Base-by-base conservation (phyloP, 2,329 filamentous ascomycete genomes). In the Diplodia scrobiculata region DNA sequence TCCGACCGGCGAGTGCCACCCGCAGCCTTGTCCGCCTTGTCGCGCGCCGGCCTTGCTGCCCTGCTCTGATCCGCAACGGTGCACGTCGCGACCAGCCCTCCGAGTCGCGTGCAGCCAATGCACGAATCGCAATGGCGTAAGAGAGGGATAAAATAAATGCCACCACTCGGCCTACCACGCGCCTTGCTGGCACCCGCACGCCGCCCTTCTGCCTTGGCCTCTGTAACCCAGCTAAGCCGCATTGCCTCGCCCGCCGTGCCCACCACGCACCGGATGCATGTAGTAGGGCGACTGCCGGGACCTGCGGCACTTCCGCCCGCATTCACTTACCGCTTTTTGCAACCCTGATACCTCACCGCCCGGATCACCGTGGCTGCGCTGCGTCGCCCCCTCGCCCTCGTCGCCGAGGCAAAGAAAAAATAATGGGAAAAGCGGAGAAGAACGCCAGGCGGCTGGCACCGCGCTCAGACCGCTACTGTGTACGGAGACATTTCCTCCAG, bases 201-300 rank as follows among this genome's bases (percentile, higher is more conserved):
- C 25, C 25, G 25, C 36, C 7, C n/a, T n/a, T 50, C 45, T 62
- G 41, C 27, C 58, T 50, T 27, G 29, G 48, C 58, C 17, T 38
- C 47, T 62, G 58, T 50, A 50, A 50, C 58, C 41, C 58, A 47
- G 29, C 58, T 62, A 62, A 36, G 17, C 58, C 58, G 45, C 58
- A 62, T 62, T 21, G 58, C 58, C 45, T 17, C 58, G 48, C 5
- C 41, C 45, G 41, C 58, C 41, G 58, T 62, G 58, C 29, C 29
- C 29, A 32, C 29, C 5, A 32, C 29, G 7, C 29, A 32, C 29
- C 7, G 5, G 41, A 11, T 45, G 48, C 58, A 19, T 25, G 36
- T 17, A 14, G 7, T 5, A 41, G 27, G 54, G 45, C 45, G 50
- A 50, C n/a, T 62, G 58, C 58, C 58, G 58, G 58, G 27, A 50